Percentiles rank a stretch among this genome's conserved stretches.
phyloP scores from a whole-genome alignment of 306 rosid species.

The Castanopsis chinensis region DNA sequence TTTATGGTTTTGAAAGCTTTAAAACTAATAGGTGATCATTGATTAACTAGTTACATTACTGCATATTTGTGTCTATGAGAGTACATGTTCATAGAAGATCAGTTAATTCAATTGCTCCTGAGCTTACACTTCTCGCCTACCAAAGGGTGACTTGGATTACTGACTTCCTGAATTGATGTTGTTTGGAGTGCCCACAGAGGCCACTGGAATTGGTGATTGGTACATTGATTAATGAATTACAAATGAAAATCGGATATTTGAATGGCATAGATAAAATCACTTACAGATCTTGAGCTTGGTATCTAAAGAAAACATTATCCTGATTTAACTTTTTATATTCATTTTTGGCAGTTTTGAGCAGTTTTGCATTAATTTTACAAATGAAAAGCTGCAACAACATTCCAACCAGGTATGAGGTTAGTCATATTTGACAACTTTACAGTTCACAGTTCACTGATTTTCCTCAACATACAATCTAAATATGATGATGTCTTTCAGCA shows the following conservation, averaged over 20 bases:
- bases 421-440: constrained; percentile 56
- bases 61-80: not conserved
- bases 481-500: constrained; percentile 58
- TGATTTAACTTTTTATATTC: constrained; percentile 17
- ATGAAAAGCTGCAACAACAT: constrained; percentile 98
- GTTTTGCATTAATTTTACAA: constrained; percentile 83
- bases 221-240: not conserved
- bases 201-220: constrained; percentile 9
- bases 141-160: constrained; percentile 18
- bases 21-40: constrained; percentile 62
- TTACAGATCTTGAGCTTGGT: too few relatives aligned
- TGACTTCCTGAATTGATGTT: constrained; percentile 12
- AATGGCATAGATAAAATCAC: too few relatives aligned
- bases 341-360: constrained; percentile 80
- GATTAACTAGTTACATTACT: not conserved
- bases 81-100: not conserved
- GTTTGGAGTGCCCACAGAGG: constrained; percentile 10
- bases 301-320: not conserved
- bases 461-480: constrained; percentile 36
- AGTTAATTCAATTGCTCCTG: constrained; percentile 4
- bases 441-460: constrained; percentile 26
- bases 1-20: constrained; percentile 95
- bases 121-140: constrained; percentile 9
- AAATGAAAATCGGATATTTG: constrained; percentile 1
- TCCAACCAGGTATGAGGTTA: constrained; percentile 99